Evolutionary conservation across 805 yeast genomes (phyloP), one percentile per base, ranked within the genome.

Genomic region (Torulaspora maleeae): DNA sequence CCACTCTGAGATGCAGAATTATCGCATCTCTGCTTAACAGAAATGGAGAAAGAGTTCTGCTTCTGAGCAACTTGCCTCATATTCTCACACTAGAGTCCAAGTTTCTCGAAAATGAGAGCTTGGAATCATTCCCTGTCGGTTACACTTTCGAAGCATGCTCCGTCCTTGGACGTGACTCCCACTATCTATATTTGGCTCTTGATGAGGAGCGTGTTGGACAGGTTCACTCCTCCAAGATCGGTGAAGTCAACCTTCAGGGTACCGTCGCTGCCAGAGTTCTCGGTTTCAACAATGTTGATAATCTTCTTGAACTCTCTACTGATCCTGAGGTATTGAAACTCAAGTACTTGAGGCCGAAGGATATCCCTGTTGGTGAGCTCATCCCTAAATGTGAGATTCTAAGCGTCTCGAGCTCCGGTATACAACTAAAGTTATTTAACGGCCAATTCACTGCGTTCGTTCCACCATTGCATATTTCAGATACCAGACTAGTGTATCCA

Each of bases 91-190:
- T 59, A 10, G 49, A 47, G 5, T 10, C 44, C 8, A 36, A 25
- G 5, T 43, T 51, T 24, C 16, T 19, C 8, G 53, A 51, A 27
- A 45, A 37, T 6, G 64, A 72, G 19, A 76, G 77, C 13, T 57
- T 80, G 38, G 82, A 78, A 41, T 83, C 90, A 0, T 83, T 85
- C 68, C 88, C 93, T 22, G 64, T 82, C 34, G 98, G 99, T n/a
- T 81, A 82, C 51, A 69, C 71, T 16, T 72, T 82, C 42, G 63
- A 60, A 13, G 45, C 56, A 11, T 85, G 80, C 29, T 76, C 75
- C 24, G 75, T 89, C 22, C 69, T 74, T 41, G 86, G 85, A 29
- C 69, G 74, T 42, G 88, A 82, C 57, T 56, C 75, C 1, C 69
- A 73, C 42, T 83, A 76, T 56, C 60, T 83, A 27, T 79, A 74